A percentile compares a stretch with the other conserved stretches of the same genome.
phyloP scores from a whole-genome alignment of 1,284 basidiomycete genomes.

The Rugosomyces carneus region DNA sequence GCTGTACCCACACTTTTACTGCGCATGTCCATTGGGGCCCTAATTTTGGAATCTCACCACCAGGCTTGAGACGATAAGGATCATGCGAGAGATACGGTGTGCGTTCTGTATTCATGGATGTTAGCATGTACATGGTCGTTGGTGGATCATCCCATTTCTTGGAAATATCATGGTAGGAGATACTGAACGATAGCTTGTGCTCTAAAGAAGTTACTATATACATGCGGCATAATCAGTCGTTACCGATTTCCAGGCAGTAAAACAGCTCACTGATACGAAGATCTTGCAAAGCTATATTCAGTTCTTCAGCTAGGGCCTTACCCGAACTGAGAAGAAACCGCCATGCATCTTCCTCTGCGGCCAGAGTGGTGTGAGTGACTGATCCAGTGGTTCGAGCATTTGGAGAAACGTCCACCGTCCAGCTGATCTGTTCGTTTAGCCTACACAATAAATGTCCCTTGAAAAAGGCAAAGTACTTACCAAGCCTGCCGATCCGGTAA shows the following conservation, averaged over 20 bases:
- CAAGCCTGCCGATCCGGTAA: constrained; percentile 5
- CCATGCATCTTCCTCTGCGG: constrained; percentile 6
- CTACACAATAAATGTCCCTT: background rate
- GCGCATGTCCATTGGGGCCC: constrained; percentile 3
- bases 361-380: background rate
- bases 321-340: constrained; percentile 6
- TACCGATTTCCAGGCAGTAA: too few species aligned
- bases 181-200: constrained; percentile 7
- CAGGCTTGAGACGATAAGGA: background rate
- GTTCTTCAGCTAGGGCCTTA: constrained; percentile 4
- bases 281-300: constrained; percentile 2
- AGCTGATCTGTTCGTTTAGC: constrained; percentile 1
- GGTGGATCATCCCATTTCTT: constrained; percentile 4
- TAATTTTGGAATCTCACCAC: background rate
- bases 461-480: constrained; percentile 1
- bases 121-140: constrained; percentile 5
- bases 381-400: constrained; percentile 5
- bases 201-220: constrained; percentile 8
- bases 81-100: constrained; percentile 5
- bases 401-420: constrained; percentile 3
- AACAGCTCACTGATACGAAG: constrained; percentile 9
- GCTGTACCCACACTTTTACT: constrained; percentile 2
- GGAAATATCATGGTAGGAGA: constrained; percentile 2
- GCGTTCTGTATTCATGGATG: background rate
- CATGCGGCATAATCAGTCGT: background rate